A percentile compares a stretch with the other conserved stretches of the same genome.
Evolutionary conservation across 768 basidiomycete species (phyloP).

Genomic region (Leccinum barrowsii): DNA sequence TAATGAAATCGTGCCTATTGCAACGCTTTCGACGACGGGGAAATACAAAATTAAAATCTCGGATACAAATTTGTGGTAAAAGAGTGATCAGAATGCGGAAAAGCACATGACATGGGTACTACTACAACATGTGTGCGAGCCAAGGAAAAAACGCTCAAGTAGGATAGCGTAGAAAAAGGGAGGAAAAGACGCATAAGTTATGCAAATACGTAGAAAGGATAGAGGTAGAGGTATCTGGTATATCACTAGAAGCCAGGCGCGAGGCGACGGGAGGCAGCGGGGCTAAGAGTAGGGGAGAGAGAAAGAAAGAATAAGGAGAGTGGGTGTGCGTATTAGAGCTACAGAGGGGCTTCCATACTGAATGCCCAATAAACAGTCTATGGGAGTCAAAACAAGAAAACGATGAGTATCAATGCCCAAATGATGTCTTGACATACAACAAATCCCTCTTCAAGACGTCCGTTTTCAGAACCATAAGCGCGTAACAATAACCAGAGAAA

Average conservation of each 20-base stretch:
- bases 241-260: background rate
- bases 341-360: conserved; percentile 21
- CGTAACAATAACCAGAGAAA: background rate
- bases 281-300: background rate
- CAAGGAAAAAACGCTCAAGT: conserved; percentile 2
- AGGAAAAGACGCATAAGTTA: conserved; percentile 24
- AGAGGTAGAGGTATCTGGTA: background rate
- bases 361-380: conserved; percentile 26
- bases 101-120: conserved; percentile 25
- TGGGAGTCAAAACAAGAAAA: conserved; percentile 3
- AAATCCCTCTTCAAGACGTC: conserved; percentile 6
- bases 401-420: conserved; percentile 10
- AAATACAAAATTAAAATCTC: background rate
- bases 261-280: background rate
- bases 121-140: conserved; percentile 23
- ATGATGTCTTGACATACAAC: conserved; percentile 1
- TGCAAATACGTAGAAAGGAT: conserved; percentile 6
- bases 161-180: background rate
- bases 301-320: conserved; percentile 13
- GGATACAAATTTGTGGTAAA: background rate
- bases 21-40: background rate
- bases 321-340: conserved; percentile 28
- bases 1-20: conserved; percentile 6
- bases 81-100: background rate
- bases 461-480: conserved; percentile 3